Conservation (phyloP, 2,329 filamentous ascomycete genomes). For the Phyllosticta capitalensis region DNA sequence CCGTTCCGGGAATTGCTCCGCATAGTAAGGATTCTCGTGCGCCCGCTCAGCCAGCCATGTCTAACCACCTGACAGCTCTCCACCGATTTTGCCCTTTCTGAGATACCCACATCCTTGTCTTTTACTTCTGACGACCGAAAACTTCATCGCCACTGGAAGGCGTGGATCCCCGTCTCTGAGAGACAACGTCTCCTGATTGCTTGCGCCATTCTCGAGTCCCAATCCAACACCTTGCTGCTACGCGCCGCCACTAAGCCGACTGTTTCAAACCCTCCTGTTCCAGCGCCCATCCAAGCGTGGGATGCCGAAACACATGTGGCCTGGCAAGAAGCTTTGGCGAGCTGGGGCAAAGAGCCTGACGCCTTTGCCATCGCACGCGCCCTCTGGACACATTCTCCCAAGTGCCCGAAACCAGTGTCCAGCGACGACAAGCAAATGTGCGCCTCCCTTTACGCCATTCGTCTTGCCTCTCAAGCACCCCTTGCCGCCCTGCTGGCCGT, state of each 20-base stretch:
- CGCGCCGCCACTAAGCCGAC: conserved; percentile 3
- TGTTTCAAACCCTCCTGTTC: conserved; percentile 29
- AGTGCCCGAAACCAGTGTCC: conserved; percentile 15
- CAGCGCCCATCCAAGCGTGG: conserved; percentile 27
- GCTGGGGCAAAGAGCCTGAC: not conserved
- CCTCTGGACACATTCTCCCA: not conserved
- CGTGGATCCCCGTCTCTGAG: conserved; percentile 24
- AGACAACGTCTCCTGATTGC: conserved; percentile 31
- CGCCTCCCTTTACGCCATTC: not conserved
- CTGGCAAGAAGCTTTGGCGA: not conserved
- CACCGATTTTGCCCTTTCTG: conserved; percentile 11
- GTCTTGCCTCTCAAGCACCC: conserved; percentile 15
- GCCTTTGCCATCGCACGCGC: not conserved
- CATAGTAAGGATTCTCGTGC: conserved; percentile 18
- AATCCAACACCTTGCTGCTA: conserved; percentile 14
- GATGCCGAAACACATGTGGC: conserved; percentile 18
- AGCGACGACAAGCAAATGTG: not conserved
- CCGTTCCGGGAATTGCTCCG: conserved; percentile 30
- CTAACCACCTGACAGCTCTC: not conserved
- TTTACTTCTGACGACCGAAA: conserved; percentile 15
- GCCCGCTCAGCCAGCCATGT: not conserved
- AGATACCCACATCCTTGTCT: conserved; percentile 16
- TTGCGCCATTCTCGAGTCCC: conserved; percentile 34
- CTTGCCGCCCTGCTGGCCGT: conserved; percentile 35
- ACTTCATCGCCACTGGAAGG: conserved; percentile 21